Percentiles rank a stretch among this genome's conserved stretches.
phyloP scores from a whole-genome alignment of 1,284 basidiomycete species.

The Garcileccinum viscosum region DNA sequence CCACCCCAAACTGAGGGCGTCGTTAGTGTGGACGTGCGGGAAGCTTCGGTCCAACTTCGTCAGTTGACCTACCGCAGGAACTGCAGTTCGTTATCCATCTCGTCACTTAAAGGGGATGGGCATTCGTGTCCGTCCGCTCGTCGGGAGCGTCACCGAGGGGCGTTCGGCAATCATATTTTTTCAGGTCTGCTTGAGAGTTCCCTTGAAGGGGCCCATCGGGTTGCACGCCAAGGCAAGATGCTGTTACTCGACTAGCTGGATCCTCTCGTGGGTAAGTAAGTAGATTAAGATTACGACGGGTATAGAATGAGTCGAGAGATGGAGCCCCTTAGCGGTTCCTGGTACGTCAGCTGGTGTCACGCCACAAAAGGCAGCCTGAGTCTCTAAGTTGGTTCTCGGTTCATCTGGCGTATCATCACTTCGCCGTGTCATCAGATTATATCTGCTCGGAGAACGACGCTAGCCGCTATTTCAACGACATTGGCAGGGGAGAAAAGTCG shows the following conservation, averaged over 20 bases:
- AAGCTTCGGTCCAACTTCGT: slow-evolving; percentile 2
- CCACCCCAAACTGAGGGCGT: not conserved
- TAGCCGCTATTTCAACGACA: not conserved
- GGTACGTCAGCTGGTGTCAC: not conserved
- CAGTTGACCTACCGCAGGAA: not conserved
- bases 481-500: not conserved
- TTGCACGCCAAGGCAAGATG: slow-evolving; percentile 5
- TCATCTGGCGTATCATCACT: slow-evolving; percentile 1
- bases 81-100: slow-evolving; percentile 9
- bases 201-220: not conserved
- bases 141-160: not conserved
- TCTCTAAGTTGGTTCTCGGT: not conserved
- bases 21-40: not conserved
- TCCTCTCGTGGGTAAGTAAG: not conserved
- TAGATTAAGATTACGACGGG: not conserved
- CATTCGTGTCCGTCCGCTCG: not conserved
- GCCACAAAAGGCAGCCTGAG: not conserved
- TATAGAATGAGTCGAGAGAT: not conserved
- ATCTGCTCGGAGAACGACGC: slow-evolving; percentile 8
- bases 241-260: not conserved
- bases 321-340: not conserved
- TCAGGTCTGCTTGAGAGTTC: not conserved
- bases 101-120: not conserved
- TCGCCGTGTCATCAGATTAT: no score
- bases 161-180: slow-evolving; percentile 4